These are phyloP conservation scores for Handroanthus guayacan DNA, from an alignment of 257 asterid species.

Conservation along the genomic window DNA sequence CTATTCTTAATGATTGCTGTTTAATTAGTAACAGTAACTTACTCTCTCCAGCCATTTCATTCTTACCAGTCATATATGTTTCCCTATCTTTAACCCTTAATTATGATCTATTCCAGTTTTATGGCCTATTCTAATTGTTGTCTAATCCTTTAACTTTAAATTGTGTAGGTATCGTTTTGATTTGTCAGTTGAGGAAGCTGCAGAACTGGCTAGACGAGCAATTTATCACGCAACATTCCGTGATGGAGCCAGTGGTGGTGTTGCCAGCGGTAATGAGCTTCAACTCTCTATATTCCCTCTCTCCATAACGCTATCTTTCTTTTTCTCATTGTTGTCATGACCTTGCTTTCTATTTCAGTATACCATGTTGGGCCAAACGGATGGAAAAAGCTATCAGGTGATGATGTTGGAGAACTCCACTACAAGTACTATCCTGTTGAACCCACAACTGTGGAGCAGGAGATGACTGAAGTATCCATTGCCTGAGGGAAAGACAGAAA, in stretches of 20 bases:
- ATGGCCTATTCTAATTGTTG: conserved; percentile 12
- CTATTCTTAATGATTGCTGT: not conserved
- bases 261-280: conserved; percentile 70
- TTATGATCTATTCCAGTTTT: too few relatives aligned
- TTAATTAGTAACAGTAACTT: not conserved
- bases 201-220: conserved; percentile 83
- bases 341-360: conserved; percentile 47
- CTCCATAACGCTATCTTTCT: not conserved
- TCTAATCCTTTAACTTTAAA: not conserved
- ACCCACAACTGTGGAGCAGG: conserved; percentile 73
- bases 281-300: not conserved
- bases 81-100: not conserved
- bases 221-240: conserved; percentile 94
- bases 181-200: conserved; percentile 85
- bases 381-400: conserved; percentile 90
- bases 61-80: not conserved
- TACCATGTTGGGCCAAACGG: conserved; percentile 90
- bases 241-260: conserved; percentile 93
- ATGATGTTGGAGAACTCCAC: conserved; percentile 94
- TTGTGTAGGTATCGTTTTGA: conserved; percentile 62
- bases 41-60: not conserved
- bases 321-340: conserved; percentile 25
- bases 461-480: conserved; percentile 67
- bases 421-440: conserved; percentile 77
- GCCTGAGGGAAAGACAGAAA: conserved; percentile 46